Percentiles rank a stretch among this genome's conserved stretches.
Evolutionary conservation across 106 monocot genomes (phyloP).

Genomic region (Ottelia alismoides): DNA sequence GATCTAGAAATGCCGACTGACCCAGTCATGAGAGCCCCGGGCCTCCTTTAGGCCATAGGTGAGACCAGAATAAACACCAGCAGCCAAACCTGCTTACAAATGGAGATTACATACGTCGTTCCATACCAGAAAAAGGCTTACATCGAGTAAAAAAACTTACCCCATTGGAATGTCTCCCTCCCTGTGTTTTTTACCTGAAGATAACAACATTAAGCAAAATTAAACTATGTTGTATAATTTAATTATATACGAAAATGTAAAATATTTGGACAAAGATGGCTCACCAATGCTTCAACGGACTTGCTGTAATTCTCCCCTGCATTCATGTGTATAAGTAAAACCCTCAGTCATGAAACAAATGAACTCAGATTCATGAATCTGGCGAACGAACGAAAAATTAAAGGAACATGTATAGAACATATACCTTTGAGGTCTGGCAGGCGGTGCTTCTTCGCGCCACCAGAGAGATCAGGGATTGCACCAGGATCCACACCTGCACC

Average conservation of each 20-base stretch:
- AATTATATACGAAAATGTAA: no score
- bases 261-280: no score
- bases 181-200: constrained; percentile 73
- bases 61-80: constrained; percentile 76
- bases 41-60: constrained; percentile 79
- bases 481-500: constrained; percentile 17
- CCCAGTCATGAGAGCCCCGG: constrained; percentile 89
- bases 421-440: constrained; percentile 49
- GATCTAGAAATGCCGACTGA: constrained; percentile 4
- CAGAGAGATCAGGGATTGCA: constrained; percentile 14
- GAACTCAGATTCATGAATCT: no score
- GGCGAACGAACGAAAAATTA: no score
- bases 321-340: no score
- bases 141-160: constrained; percentile 35
- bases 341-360: no score
- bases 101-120: background rate
- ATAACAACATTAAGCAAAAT: no score
- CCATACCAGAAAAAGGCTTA: no score
- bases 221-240: no score
- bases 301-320: constrained; percentile 62
- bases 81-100: constrained; percentile 49
- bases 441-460: constrained; percentile 29
- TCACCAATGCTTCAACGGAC: constrained; percentile 61
- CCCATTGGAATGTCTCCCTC: constrained; percentile 87
- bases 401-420: no score